These are phyloP conservation scores for Myriosclerotinia curreyana DNA, from an alignment of 2,329 filamentous ascomycete species.

Conservation along the genomic window DNA sequence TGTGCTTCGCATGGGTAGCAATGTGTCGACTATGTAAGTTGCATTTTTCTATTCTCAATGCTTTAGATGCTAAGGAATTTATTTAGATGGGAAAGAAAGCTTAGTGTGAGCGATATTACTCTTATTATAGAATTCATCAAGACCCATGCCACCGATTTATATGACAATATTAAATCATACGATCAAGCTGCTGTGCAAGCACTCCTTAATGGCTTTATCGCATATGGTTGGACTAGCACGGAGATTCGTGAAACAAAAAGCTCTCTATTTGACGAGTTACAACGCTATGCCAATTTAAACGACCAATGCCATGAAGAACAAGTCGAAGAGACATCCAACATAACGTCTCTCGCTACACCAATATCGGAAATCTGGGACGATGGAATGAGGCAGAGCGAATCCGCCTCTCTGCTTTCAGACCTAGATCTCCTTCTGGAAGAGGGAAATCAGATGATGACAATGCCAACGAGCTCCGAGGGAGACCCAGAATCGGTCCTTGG, in stretches of 20 bases:
- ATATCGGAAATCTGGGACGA: neutral
- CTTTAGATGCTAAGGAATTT: neutral
- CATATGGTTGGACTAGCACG: neutral
- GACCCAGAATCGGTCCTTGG: neutral
- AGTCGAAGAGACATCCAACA: neutral
- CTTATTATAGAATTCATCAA: neutral
- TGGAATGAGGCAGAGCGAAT: neutral
- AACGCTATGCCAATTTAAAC: conserved; percentile 1
- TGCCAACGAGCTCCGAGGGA: neutral
- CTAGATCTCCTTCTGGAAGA: neutral
- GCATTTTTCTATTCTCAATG: neutral
- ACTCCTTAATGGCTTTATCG: neutral
- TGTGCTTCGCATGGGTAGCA: neutral
- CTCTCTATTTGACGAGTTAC: neutral
- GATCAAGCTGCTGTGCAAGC: neutral
- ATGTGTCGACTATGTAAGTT: neutral
- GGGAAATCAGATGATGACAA: neutral
- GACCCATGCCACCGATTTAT: neutral
- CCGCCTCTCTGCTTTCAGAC: neutral
- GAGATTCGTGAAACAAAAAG: neutral
- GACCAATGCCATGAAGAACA: neutral
- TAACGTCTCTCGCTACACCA: neutral
- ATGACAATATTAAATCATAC: neutral
- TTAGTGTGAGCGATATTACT: neutral
- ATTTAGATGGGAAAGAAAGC: neutral